Evolutionary conservation across 1,284 basidiomycete genomes (phyloP).

Genomic region (Spongiforma sp.): DNA sequence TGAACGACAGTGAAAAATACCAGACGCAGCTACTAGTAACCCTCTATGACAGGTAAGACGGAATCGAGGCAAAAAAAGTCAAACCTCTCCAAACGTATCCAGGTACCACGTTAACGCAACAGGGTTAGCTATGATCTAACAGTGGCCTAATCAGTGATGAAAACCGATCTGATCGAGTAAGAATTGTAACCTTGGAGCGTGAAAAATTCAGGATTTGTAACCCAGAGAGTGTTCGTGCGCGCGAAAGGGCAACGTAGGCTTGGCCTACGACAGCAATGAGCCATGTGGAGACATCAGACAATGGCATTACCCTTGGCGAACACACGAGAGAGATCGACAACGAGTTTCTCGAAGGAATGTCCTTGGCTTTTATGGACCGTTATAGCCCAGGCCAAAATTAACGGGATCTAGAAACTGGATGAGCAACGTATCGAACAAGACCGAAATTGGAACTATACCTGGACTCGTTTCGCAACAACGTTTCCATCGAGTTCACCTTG

Average conservation of each 20-base stretch:
- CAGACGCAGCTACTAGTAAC: too few relatives aligned
- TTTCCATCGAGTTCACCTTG: neutral
- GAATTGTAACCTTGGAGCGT: neutral
- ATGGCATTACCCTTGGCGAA: neutral
- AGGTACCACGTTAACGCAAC: neutral
- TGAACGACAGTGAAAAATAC: too few relatives aligned
- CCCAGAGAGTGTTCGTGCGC: neutral
- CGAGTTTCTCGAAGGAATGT: slow-evolving; percentile 1
- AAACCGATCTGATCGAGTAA: neutral
- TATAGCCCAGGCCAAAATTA: slow-evolving; percentile 1
- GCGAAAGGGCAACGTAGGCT: neutral
- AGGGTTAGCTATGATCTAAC: neutral
- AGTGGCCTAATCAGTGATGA: neutral
- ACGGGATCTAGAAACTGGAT: neutral
- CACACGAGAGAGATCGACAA: slow-evolving; percentile 1
- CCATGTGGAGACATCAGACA: neutral
- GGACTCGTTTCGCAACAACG: neutral
- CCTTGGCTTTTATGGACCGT: slow-evolving; percentile 13
- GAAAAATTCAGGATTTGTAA: neutral
- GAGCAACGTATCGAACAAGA: neutral
- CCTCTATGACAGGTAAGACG: too few relatives aligned
- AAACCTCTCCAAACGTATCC: neutral
- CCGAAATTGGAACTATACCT: neutral
- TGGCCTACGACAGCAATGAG: neutral
- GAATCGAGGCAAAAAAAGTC: too few relatives aligned